phyloP scores from a whole-genome alignment of 345 rosid species.

The Eutrema japonicum region DNA sequence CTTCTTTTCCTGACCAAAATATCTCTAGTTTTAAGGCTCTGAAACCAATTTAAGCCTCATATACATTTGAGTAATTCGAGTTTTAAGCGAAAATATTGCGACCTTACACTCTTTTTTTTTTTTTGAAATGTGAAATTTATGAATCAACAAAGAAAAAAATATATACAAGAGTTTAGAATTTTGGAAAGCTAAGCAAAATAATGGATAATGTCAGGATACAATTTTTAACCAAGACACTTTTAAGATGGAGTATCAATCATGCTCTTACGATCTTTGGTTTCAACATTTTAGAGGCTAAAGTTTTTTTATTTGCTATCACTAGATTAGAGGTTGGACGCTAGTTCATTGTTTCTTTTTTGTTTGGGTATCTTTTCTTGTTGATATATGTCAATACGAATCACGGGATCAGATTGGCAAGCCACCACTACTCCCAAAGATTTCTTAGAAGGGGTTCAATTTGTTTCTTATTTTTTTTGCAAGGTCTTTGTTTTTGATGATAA shows the following conservation, averaged over 20 bases:
- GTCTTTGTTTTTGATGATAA: background rate
- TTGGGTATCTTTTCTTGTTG: slow-evolving; percentile 15
- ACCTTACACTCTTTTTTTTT: slow-evolving; percentile 2
- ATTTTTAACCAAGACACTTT: no score
- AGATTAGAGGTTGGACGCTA: slow-evolving; percentile 16
- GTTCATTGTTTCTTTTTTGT: slow-evolving; percentile 22
- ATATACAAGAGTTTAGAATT: no score
- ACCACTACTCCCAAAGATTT: slow-evolving; percentile 5
- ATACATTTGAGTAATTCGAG: background rate
- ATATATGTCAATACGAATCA: background rate
- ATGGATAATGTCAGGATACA: no score
- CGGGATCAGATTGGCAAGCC: background rate
- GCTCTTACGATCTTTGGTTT: no score
- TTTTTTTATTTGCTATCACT: background rate
- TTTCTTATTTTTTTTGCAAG: background rate
- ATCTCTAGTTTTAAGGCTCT: slow-evolving; percentile 13
- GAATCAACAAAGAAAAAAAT: no score
- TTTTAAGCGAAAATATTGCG: background rate
- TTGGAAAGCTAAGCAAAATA: no score
- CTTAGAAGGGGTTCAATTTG: background rate
- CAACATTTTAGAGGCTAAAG: slow-evolving; percentile 4
- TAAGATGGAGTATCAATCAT: no score
- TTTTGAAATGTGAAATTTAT: no score
- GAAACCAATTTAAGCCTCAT: slow-evolving; percentile 11
- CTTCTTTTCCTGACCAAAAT: slow-evolving; percentile 18